Base-by-base conservation (phyloP, 2,329 filamentous ascomycete species). In the Talaromyces verruculosus region DNA sequence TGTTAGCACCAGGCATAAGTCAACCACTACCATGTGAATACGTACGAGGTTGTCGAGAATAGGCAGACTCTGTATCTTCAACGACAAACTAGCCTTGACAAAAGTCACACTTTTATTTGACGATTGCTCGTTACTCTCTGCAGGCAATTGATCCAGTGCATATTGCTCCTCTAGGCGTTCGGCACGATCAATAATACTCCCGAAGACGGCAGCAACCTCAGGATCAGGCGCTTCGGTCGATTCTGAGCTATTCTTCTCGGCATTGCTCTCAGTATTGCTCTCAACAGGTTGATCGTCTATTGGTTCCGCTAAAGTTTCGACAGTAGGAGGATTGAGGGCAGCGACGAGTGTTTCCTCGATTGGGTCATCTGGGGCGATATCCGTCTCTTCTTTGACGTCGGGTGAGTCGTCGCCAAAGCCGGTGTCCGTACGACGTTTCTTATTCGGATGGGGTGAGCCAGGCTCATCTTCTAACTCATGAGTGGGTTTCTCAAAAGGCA, bases 11-110 rank as follows among this genome's bases (percentile, higher is more conserved):
- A 35, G 22, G 7, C 47, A 33, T 28, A 5, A 4, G 41, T 33
- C 13, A 30, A 69, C 65, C 30, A 30, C 17, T 28, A 37, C 15
- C 41, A 6, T 41, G 65, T 61, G 55, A 19, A 39, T 51, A 74
- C 82, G 71, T 77, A 88, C 85, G 72, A 88, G 72, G 68, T 87
- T 88, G 67, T 89, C 86, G 25, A 89, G 76, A 37, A 88, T 85
- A 10, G 86, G 83, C 37, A 89, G 73, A 72, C 85, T 88, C 69
- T 88, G 83, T 22, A 87, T 82, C 71, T 85, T 85, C 68, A 87
- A 72, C 49, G 79, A 77, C 6, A 78, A 78, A 65, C 79, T 80
- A 49, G 79, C 78, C 67, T 80, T 81, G 33, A 80, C 72, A 67
- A 78, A 79, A 17, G 75, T 75, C 67, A 78, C 71, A 17, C 72